phyloP scores from a whole-genome alignment of 2,329 filamentous ascomycete genomes.

The Phymatotrichopsis omnivora region DNA sequence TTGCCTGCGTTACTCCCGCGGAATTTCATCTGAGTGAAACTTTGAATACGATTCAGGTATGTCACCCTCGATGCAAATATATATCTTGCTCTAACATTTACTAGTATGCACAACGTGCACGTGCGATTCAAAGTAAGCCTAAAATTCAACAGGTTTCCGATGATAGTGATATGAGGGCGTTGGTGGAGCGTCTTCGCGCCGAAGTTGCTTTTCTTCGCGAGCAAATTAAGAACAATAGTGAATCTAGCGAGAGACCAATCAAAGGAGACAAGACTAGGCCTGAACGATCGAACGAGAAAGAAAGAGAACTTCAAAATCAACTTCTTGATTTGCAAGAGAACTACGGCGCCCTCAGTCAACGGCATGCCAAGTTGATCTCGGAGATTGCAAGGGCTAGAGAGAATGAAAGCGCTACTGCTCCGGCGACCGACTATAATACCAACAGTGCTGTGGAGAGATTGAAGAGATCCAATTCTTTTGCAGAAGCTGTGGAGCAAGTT shows the following conservation, averaged over 20 bases:
- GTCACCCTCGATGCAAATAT: not conserved
- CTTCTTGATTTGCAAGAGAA: conserved; percentile 88
- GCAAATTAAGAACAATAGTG: conserved; percentile 72
- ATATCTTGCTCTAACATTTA: conserved; percentile 18
- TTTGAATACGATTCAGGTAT: conserved; percentile 69
- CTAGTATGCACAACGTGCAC: conserved; percentile 85
- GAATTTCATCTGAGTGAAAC: conserved; percentile 98
- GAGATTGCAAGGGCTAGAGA: conserved; percentile 83
- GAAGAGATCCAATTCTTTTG: conserved; percentile 91
- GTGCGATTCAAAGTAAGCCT: conserved; percentile 94
- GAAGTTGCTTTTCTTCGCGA: conserved; percentile 90
- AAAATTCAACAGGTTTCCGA: conserved; percentile 84
- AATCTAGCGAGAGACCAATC: conserved; percentile 47
- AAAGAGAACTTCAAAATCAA: conserved; percentile 86
- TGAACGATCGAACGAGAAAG: conserved; percentile 72
- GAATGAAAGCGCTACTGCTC: conserved; percentile 53
- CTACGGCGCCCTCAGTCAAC: conserved; percentile 79
- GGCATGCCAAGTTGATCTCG: conserved; percentile 89
- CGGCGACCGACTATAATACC: conserved; percentile 51
- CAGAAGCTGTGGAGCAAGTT: conserved; percentile 89
- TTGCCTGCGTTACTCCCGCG: conserved; percentile 92
- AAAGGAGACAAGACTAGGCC: conserved; percentile 38
- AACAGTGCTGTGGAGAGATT: conserved; percentile 77
- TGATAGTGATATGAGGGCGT: conserved; percentile 83
- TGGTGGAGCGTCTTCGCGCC: conserved; percentile 86